Percentiles rank a stretch among this genome's conserved stretches.
Evolutionary conservation across 257 asterid genomes (phyloP).

Genomic region (Scutellaria minor): DNA sequence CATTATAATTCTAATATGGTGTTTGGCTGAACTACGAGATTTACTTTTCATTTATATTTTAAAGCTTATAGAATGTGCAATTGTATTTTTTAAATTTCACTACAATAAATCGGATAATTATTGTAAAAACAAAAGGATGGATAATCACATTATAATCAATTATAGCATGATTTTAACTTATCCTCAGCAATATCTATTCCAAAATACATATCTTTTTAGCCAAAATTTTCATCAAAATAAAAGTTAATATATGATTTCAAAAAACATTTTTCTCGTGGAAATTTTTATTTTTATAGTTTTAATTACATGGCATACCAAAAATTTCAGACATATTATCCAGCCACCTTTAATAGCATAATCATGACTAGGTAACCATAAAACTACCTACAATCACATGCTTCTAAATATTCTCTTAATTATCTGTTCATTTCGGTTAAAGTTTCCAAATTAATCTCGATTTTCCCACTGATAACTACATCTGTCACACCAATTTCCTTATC

Average conservation of each 20-base stretch:
- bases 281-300: not conserved
- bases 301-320: not conserved
- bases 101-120: too few species aligned
- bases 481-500: slow-evolving; percentile 36
- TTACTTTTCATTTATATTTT: not conserved
- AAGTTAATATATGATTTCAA: too few species aligned
- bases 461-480: slow-evolving; percentile 33
- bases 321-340: not conserved
- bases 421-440: slow-evolving; percentile 30
- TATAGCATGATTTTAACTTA: too few species aligned
- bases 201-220: too few species aligned
- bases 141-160: too few species aligned
- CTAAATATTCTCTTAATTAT: slow-evolving; percentile 26
- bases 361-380: slow-evolving; percentile 21
- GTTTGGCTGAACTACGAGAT: slow-evolving; percentile 17
- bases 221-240: too few species aligned
- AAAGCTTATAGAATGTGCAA: too few species aligned
- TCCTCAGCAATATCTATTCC: too few species aligned
- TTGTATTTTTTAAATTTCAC: too few species aligned
- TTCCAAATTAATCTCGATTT: slow-evolving; percentile 27
- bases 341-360: slow-evolving; percentile 17
- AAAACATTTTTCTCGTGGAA: too few species aligned
- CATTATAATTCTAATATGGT: not conserved
- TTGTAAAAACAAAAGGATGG: too few species aligned
- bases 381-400: slow-evolving; percentile 35